Base-by-base conservation (phyloP, 148 eudicot genomes). In the Vaccinium vitisidaea region DNA sequence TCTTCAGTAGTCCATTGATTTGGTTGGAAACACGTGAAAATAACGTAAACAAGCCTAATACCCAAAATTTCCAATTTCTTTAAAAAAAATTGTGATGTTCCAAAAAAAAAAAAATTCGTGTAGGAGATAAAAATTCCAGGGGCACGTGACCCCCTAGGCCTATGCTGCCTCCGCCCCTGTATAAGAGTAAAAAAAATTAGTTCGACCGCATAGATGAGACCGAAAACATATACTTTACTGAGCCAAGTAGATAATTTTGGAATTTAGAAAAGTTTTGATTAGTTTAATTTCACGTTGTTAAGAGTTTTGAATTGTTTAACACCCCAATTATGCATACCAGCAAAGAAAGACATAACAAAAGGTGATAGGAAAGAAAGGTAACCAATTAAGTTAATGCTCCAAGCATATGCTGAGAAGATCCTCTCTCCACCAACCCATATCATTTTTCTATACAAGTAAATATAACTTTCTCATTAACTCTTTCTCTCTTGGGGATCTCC, bases 361-460 rank as follows among this genome's bases (percentile, higher is more conserved):
- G 43, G 43, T 69, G 74, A 69, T 69, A 39, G 74, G 39, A 67
- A 27, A 9, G 27, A 27, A 27, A 30, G 74, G 43, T 69, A 27
- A 5, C 74, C 43, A 69, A n/a, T n/a, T n/a, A n/a, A 48, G 54
- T 19, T 48, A 76, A 49, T 76, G 79, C 27, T 76, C 48, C 55
- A n/a, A 76, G 79, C 27, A 76, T 76, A 76, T 76, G 55, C 79
- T 76, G 6, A 49, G 79, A 76, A 76, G 79, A 76, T 76, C 79
- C 79, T 48, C 18, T 75, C 54, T 11, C 58, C 80, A 49, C 80
- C 80, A 50, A 23, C 32, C 56, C 9, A n/a, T 50, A n/a, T 12
- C 30, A 6, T 6, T 5, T 21, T 3, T 14, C 36, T 21, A 49
- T 50, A 5, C 15, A 77, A 49, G 0, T 49, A 50, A 49, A 77